These are phyloP conservation scores for Aspergillus costaricaensis DNA, from an alignment of 2,329 filamentous ascomycete species.

Conservation along the genomic window DNA sequence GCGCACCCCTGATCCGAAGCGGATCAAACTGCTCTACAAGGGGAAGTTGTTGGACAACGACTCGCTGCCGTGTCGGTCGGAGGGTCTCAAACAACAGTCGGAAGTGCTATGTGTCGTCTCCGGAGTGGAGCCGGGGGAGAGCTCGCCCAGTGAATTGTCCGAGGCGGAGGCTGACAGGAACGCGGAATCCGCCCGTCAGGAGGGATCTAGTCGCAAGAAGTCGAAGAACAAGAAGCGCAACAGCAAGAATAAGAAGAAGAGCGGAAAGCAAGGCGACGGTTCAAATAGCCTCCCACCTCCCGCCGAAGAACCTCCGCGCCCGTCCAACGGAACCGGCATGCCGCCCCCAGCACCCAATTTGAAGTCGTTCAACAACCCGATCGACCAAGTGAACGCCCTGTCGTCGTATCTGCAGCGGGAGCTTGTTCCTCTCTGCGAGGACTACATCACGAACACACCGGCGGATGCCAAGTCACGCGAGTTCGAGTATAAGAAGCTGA, in stretches of 20 bases:
- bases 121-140: slow-evolving; percentile 35
- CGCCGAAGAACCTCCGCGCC: slow-evolving; percentile 13
- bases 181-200: slow-evolving; percentile 20
- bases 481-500: slow-evolving; percentile 47
- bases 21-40: slow-evolving; percentile 51
- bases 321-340: slow-evolving; percentile 19
- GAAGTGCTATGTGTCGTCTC: slow-evolving; percentile 50
- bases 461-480: slow-evolving; percentile 42
- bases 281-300: slow-evolving; percentile 22
- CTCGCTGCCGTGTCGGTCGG: slow-evolving; percentile 39
- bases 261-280: slow-evolving; percentile 22
- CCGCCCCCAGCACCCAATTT: slow-evolving; percentile 39
- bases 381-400: slow-evolving; percentile 44
- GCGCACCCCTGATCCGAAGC: slow-evolving; percentile 36
- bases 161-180: slow-evolving; percentile 28
- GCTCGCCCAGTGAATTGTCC: slow-evolving; percentile 35
- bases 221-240: slow-evolving; percentile 25
- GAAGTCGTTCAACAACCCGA: slow-evolving; percentile 32
- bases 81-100: slow-evolving; percentile 52
- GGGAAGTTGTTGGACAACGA: slow-evolving; percentile 48
- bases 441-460: slow-evolving; percentile 44
- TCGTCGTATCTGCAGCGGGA: slow-evolving; percentile 38
- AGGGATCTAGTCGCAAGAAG: slow-evolving; percentile 11
- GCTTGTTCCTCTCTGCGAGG: slow-evolving; percentile 42
- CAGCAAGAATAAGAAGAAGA: slow-evolving; percentile 29